Conservation (phyloP, 2,329 filamentous ascomycete species). For the Ophiostoma fasciatum region DNA sequence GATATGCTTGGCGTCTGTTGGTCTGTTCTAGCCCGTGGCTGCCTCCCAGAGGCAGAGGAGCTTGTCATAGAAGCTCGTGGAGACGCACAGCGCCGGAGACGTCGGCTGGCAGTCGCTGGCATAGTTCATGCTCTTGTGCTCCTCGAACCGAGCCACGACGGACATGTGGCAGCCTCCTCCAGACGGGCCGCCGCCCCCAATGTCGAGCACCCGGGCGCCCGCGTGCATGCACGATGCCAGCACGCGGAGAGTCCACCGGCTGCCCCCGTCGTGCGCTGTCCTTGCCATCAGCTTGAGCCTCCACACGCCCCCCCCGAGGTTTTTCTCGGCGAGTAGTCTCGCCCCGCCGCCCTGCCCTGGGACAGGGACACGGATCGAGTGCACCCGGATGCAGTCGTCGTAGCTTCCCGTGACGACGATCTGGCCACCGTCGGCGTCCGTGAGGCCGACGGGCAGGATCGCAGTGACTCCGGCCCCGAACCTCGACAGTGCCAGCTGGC, state of each 20-base stretch:
- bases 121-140: conserved; percentile 93
- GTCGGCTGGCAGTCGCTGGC: conserved; percentile 54
- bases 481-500: no score
- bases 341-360: no score
- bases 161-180: conserved; percentile 42
- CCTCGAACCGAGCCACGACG: conserved; percentile 58
- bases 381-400: conserved; percentile 66
- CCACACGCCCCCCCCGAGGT: conserved; percentile 78
- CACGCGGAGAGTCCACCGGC: conserved; percentile 27
- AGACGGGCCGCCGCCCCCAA: conserved; percentile 23
- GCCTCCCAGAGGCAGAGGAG: conserved; percentile 59
- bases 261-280: conserved; percentile 12
- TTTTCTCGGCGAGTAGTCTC: conserved; percentile 48
- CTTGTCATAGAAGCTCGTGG: conserved; percentile 66
- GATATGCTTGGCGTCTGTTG: no score
- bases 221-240: conserved; percentile 91
- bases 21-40: no score
- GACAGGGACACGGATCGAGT: conserved; percentile 34
- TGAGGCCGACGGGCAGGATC: conserved; percentile 53
- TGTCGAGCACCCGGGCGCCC: conserved; percentile 51
- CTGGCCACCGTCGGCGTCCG: conserved; percentile 26
- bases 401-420: conserved; percentile 79
- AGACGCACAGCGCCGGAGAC: conserved; percentile 35
- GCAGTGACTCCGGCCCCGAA: conserved; percentile 78
- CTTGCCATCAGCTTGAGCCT: conserved; percentile 48